Base-by-base conservation (phyloP, 768 basidiomycete species). In the Auricularia auricula-judae region DNA sequence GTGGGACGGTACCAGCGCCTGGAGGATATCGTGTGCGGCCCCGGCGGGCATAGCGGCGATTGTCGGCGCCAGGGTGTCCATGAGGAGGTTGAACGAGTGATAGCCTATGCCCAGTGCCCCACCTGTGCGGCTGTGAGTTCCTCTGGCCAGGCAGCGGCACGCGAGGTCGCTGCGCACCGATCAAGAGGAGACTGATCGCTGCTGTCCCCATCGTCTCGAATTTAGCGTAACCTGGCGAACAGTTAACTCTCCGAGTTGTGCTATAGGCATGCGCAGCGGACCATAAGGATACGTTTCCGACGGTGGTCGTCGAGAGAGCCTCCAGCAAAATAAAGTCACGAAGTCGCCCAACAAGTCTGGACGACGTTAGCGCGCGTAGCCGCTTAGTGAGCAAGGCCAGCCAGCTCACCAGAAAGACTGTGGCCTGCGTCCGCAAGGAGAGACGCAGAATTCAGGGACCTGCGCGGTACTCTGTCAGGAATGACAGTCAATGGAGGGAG, bases 131-230 rank as follows among this genome's bases (percentile, higher is more conserved):
- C 16, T 8, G 14, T 18, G 5, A 51, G 21, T 16, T 12, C 47
- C 2, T 51, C 47, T 51, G 14, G 14, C 2, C 1, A 16, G 14
- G 4, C 47, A 5, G 47, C 47, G 21, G 47, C 5, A 18, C 14
- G 47, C 12, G 8, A 23, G 36, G 10, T 34, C 12, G 42, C 23
- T 33, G 23, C 56, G 56, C 23, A 3, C 86, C 87, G 64, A 93
- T 85, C 66, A 99, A 83, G 36, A 98, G 82, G 61, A 97, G 76
- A 1, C 93, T 91, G 59, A 97, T 88, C 43, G 89, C 84, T 2
- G 91, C 84, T n/a, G 95, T 96, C 59, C 96, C 96, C 29, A 98
- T 79, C 3, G 93, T 94, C 75, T 99, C 96, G 68, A 93, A 96
- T 75, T 98, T 98, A 67, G 89, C 89, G 70, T 91, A 89, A 16